phyloP scores from a whole-genome alignment of 176 grass and related monocot species.

The Ensete glaucum region DNA sequence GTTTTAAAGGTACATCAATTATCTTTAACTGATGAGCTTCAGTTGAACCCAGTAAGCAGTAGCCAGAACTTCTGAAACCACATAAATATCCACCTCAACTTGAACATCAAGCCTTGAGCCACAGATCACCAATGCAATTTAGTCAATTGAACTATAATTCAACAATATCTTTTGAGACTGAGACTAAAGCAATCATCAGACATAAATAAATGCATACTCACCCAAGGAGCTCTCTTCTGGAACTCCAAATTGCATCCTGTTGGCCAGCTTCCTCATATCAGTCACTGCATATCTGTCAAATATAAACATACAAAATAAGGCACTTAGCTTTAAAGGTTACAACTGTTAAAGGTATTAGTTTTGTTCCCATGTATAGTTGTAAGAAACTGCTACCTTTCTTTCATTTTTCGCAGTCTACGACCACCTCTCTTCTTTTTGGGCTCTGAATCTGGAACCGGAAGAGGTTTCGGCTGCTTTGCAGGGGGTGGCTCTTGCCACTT shows the following conservation, averaged over 20 bases:
- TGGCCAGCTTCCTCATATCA: conserved; percentile 87
- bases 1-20: too few species aligned
- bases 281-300: conserved; percentile 71
- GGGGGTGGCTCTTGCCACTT: conserved; percentile 91
- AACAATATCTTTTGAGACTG: neutral
- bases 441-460: conserved; percentile 74
- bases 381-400: conserved; percentile 56
- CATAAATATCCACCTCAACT: neutral
- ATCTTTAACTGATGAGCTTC: too few species aligned
- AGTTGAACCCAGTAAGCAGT: too few species aligned
- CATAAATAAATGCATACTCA: conserved; percentile 20
- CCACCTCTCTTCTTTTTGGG: conserved; percentile 83
- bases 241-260: conserved; percentile 76
- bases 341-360: neutral
- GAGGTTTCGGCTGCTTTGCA: conserved; percentile 79
- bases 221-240: conserved; percentile 88
- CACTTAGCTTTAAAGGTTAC: conserved; percentile 9
- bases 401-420: conserved; percentile 64
- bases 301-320: conserved; percentile 3
- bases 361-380: neutral
- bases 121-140: neutral
- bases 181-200: neutral
- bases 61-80: neutral
- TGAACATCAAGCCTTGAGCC: neutral
- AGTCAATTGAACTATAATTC: neutral